Base-by-base conservation (phyloP, 1,139 yeast species). In the Hansenula sp. region DNA sequence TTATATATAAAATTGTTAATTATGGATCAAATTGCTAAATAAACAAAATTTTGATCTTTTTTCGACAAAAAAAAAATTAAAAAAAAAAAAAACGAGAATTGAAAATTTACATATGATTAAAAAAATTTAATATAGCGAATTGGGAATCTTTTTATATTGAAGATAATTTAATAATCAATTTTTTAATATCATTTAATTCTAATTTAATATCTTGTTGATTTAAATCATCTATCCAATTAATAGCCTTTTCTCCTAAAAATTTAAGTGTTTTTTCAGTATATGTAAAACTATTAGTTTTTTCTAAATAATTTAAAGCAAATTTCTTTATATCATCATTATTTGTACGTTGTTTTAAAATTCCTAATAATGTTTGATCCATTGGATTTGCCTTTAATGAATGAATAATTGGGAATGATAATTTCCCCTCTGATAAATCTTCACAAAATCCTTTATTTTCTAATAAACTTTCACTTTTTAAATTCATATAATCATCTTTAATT, bases 381-480 rank as follows among this genome's bases (percentile, higher is more conserved):
- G 60, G 51, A 36, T 63, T 65, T 17, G 53, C 51, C 14, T 67
- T 55, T 6, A 82, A 61, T 16, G 81, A 75, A 60, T 86, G 94
- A 28, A 88, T 74, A 8, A 89, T 79, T 0, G 96, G 96, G 47
- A 86, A 82, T 1, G 95, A 83, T 44, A 84, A 75, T 61, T 89
- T 90, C 0, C 97, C 97, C 59, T 89, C 97, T 0, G 89, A 76
- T 30, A 89, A 71, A 56, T 89, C 97, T 52, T 89, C 96, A 39
- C 95, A 88, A 41, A 74, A 77, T 0, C 96, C 96, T 60, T 89
- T 88, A 67, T 80, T 78, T 28, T 71, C 68, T 14, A 69, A 62
- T 62, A 85, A 81, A 25, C 64, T 61, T 12, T 62, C 65, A 43
- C 77, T 77, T 22, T 71, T 71, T 39, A 86, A 62, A 55, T 87